Evolutionary conservation across 805 yeast genomes (phyloP).

Genomic region (Kuraishia hungarica): DNA sequence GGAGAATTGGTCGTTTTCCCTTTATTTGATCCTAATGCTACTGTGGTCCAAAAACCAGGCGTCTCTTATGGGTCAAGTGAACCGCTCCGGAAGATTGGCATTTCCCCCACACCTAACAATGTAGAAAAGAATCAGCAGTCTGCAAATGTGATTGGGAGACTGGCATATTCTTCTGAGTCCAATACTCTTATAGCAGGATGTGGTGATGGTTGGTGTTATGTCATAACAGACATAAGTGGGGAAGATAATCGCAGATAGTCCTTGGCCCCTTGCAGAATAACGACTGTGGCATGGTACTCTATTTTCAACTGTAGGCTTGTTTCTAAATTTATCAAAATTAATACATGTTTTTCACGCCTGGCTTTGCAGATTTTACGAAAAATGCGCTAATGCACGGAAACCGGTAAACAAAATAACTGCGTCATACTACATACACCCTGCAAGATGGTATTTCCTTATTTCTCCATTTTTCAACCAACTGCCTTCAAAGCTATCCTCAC

Average conservation of each 20-base stretch:
- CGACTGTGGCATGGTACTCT: not conserved
- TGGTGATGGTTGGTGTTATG: not conserved
- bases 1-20: not conserved
- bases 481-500: not conserved
- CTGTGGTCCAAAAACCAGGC: not conserved
- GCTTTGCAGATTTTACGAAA: not conserved
- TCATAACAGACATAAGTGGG: not conserved
- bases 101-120: not conserved
- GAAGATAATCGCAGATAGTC: not conserved
- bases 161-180: not conserved
- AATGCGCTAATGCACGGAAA: not conserved
- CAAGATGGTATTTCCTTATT: not conserved
- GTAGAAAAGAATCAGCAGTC: not conserved
- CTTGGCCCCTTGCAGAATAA: not conserved
- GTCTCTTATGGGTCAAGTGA: not conserved
- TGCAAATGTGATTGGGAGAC: not conserved
- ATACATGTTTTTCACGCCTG: not conserved
- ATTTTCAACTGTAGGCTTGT: not conserved
- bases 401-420: not conserved
- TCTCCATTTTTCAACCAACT: too few species aligned
- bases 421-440: not conserved
- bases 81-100: not conserved
- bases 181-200: not conserved
- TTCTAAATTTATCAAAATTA: not conserved
- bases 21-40: not conserved